Conservation (phyloP, 805 yeast species). For the Candida argentea region DNA sequence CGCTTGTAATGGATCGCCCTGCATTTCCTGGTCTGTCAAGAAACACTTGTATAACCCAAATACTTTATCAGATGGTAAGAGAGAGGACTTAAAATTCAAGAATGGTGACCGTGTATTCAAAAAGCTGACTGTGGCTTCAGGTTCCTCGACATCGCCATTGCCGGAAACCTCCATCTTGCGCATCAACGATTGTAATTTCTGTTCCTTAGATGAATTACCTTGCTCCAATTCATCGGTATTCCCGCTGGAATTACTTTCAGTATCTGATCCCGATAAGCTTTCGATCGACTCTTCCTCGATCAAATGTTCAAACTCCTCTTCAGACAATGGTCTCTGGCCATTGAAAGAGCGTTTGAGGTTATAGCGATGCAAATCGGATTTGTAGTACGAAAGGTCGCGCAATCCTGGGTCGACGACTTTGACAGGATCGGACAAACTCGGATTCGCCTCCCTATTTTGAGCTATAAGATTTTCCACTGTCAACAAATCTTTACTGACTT, state of each 20-base stretch:
- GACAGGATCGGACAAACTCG: neutral
- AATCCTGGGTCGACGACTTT: too few relatives aligned
- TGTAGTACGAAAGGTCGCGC: conserved; percentile 27
- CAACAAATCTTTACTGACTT: too few relatives aligned
- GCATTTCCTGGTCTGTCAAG: conserved; percentile 34
- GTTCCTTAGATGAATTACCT: conserved; percentile 10
- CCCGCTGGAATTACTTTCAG: too few relatives aligned
- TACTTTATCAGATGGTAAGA: conserved; percentile 35
- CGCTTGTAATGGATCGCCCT: conserved; percentile 41
- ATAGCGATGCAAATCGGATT: conserved; percentile 47
- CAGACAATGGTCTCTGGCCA: conserved; percentile 38
- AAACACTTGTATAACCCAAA: conserved; percentile 62
- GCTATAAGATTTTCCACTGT: too few relatives aligned
- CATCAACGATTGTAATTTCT: conserved; percentile 12
- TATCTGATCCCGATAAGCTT: conserved; percentile 49
- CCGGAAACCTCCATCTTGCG: conserved; percentile 10
- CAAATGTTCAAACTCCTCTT: conserved; percentile 47
- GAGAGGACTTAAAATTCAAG: conserved; percentile 43
- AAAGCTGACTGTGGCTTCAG: conserved; percentile 33
- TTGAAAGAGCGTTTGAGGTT: conserved; percentile 46
- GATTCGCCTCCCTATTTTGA: conserved; percentile 1
- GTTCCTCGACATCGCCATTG: conserved; percentile 7
- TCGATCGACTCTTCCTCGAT: conserved; percentile 40
- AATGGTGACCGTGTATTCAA: conserved; percentile 65
- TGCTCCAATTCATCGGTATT: conserved; percentile 20